Evolutionary conservation across 495 filamentous ascomycete genomes (phyloP), one percentile per base, ranked within the genome.

Genomic region (Clavariopsis aquatica): DNA sequence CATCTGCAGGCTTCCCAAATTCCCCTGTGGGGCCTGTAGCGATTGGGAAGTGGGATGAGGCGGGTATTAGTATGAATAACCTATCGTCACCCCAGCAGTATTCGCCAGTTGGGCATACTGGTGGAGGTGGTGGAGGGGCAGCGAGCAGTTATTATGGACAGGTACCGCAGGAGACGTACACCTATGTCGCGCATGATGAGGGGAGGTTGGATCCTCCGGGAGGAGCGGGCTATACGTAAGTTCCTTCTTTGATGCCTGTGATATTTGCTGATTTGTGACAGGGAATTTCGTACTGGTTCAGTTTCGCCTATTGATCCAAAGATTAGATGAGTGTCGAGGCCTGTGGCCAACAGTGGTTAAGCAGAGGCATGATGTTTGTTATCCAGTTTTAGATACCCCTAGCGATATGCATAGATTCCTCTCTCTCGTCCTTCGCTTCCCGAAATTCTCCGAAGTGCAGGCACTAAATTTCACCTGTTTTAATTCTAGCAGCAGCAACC

Each of bases 11-110:
- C 2, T 20, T 29, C 12, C 17, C 26, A 29, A 7, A 4, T 36
- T 36, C 28, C 8, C n/a, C 52, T 31, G 52, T 19, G 12, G n/a
- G 38, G n/a, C n/a, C 38, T n/a, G 38, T 27, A 20, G 10, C 10
- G 12, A 31, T 31, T 36, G 29, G 29, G 12, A 54, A 54, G n/a
- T 3, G n/a, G 12, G 52, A 54, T 27, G 52, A 54, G 20, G 52
- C n/a, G 10, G 24, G 8, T 20, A 54, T 54, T 19, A 54, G 52
- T 19, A 22, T 54, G 52, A 29, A 54, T 29, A 54, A 27, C 24
- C 10, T 54, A 19, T 27, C 52, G 29, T 22, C 52, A 4, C 52
- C 52, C 5, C 52, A 54, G n/a, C 26, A 23, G 6, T 54, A 54
- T 27, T 54, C 52, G 24, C 52, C 29, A 9, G 52, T 54, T 17